Conservation (phyloP, 225 moss, liverwort and hornwort species). For the Anthoceros angustus region DNA sequence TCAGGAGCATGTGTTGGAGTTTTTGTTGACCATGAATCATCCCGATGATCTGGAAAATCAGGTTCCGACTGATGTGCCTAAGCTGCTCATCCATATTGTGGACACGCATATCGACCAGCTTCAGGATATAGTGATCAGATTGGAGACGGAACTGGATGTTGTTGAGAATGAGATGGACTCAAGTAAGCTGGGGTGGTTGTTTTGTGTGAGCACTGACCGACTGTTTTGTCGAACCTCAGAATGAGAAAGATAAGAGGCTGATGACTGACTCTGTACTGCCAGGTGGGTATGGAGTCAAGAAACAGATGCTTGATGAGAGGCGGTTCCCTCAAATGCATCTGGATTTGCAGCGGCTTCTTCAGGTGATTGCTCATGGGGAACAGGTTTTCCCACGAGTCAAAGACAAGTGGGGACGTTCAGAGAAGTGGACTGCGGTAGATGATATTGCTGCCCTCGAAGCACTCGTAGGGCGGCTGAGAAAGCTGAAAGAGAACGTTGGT, state of each 20-base stretch:
- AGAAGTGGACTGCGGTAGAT: conserved; percentile 53
- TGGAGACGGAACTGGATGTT: conserved; percentile 64
- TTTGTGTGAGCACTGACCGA: background rate
- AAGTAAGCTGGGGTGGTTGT: conserved; percentile 13
- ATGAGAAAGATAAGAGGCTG: background rate
- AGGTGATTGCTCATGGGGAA: conserved; percentile 77
- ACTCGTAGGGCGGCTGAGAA: conserved; percentile 51
- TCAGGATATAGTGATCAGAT: conserved; percentile 67
- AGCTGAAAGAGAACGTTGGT: conserved; percentile 84
- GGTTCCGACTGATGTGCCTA: conserved; percentile 55
- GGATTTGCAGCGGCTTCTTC: conserved; percentile 66
- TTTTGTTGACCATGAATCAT: conserved; percentile 66
- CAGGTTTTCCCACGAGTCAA: conserved; percentile 74
- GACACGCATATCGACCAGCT: conserved; percentile 82
- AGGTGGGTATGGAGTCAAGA: conserved; percentile 68
- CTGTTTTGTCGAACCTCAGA: background rate
- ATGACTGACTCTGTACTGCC: background rate
- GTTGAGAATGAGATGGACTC: conserved; percentile 69
- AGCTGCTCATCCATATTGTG: conserved; percentile 68
- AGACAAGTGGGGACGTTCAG: conserved; percentile 52
- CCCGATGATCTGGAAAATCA: conserved; percentile 75
- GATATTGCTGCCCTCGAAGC: conserved; percentile 59
- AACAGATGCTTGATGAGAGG: conserved; percentile 76
- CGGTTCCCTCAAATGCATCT: conserved; percentile 94
- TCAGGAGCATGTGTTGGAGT: conserved; percentile 79